Conservation (phyloP, 1,284 basidiomycete genomes). For the Microbotryum saponariae region DNA sequence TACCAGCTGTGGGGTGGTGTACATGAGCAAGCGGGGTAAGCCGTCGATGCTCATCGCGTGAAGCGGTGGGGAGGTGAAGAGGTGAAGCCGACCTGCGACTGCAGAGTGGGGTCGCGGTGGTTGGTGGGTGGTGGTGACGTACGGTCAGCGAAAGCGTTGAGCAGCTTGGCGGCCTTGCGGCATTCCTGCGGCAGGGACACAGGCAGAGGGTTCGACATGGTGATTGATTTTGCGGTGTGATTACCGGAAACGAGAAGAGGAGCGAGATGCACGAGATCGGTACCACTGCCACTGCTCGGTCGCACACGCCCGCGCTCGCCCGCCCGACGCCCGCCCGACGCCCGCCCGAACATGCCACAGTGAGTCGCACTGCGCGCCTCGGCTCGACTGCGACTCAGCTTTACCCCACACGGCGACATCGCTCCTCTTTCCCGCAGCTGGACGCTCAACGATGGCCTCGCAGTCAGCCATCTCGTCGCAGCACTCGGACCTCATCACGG, state of each 20-base stretch:
- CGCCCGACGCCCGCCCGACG: no score
- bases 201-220: conserved; percentile 38
- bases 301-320: background rate
- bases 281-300: background rate
- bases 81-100: conserved; percentile 16
- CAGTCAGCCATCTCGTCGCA: conserved; percentile 54
- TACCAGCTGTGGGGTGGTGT: conserved; percentile 8
- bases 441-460: no score
- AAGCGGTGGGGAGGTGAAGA: background rate
- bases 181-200: conserved; percentile 48
- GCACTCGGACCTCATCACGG: conserved; percentile 69
- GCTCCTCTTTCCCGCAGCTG: no score
- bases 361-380: no score
- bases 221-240: background rate
- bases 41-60: conserved; percentile 34
- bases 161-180: conserved; percentile 49
- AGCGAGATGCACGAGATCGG: background rate
- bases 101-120: background rate
- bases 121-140: background rate
- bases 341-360: no score
- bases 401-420: no score
- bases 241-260: background rate
- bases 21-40: conserved; percentile 6
- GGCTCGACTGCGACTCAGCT: no score
- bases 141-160: conserved; percentile 20